Base-by-base conservation (phyloP, 176 grass and related monocot species). In the Tillandsia fasciculata region DNA sequence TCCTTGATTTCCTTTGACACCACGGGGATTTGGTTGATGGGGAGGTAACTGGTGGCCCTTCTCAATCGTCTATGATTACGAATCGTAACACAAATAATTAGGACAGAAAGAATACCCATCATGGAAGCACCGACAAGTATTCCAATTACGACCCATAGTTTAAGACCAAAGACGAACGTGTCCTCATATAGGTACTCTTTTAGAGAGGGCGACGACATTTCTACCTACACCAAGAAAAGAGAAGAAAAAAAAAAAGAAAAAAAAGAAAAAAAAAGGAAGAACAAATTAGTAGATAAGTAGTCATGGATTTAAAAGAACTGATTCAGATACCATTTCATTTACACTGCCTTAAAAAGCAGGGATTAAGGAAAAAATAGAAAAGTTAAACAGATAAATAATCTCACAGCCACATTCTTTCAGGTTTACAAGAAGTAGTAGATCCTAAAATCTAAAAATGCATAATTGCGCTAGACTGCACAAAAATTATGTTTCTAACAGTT, bases 101-200 rank as follows among this genome's bases (percentile, higher is more conserved):
- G 70, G 65, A 96, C 50, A 8, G 82, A 80, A 83, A 96, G 89
- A 72, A 89, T 65, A 64, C 74, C 76, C 77, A 96, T 73, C 52
- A 96, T 81, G 49, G 89, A 90, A 7, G 83, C 87, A 65, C 88
- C 93, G 15, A 90, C 93, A 51, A 79, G 53, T 10, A 96, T 83
- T n/a, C 93, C 88, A 73, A 96, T 96, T 29, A 96, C 86, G 27
- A 91, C 89, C 89, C 86, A 96, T 52, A 96, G 79, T 83, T 92
- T 91, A 42, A 96, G 89, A 23, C 93, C 89, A 81, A 92, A 84
- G 28, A 96, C 68, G 70, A 90, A 51, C 7, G 88, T 96, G 82
- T 87, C 92, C 54, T 79, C 73, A 82, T 92, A 83, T 54, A 96
- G 75, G 52, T 90, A 87, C 76, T 96, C 86, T 64, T 87, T 84